Conservation (phyloP, 768 basidiomycete genomes). For the Dictyophora rubrovolvata region DNA sequence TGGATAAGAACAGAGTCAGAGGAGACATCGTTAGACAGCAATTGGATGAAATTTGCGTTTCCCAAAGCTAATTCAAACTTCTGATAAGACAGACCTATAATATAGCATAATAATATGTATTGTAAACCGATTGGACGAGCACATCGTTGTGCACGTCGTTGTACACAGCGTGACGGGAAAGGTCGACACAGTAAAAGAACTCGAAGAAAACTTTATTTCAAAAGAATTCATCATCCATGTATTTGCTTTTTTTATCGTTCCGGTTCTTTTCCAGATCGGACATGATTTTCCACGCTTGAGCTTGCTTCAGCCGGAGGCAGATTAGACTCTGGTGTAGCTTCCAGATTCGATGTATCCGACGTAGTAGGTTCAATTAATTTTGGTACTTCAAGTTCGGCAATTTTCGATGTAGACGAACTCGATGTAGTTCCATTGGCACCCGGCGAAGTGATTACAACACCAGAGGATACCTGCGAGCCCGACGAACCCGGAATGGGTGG, state of each 20-base stretch:
- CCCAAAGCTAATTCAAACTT: background rate
- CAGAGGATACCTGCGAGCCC: background rate
- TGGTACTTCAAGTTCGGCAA: background rate
- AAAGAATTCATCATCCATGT: background rate
- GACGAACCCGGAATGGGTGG: background rate
- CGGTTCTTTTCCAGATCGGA: background rate
- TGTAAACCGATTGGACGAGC: background rate
- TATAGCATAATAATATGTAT: background rate
- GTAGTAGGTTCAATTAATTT: background rate
- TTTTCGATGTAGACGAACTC: background rate
- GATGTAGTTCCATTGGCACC: background rate
- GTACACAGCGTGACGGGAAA: background rate
- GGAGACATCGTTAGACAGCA: constrained; percentile 45
- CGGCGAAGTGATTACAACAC: background rate
- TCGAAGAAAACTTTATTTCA: too few species aligned
- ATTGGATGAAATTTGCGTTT: constrained; percentile 30
- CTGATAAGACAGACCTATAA: background rate
- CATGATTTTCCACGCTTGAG: background rate
- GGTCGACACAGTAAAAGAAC: background rate
- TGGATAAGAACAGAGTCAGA: constrained; percentile 53
- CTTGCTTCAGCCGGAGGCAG: background rate
- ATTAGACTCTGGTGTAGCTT: background rate
- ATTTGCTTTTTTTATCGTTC: background rate
- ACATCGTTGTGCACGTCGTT: background rate
- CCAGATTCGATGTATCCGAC: background rate